Evolutionary conservation across 805 yeast species (phyloP), one percentile per base, ranked within the genome.

Genomic region (Zygotorulaspora sp.): DNA sequence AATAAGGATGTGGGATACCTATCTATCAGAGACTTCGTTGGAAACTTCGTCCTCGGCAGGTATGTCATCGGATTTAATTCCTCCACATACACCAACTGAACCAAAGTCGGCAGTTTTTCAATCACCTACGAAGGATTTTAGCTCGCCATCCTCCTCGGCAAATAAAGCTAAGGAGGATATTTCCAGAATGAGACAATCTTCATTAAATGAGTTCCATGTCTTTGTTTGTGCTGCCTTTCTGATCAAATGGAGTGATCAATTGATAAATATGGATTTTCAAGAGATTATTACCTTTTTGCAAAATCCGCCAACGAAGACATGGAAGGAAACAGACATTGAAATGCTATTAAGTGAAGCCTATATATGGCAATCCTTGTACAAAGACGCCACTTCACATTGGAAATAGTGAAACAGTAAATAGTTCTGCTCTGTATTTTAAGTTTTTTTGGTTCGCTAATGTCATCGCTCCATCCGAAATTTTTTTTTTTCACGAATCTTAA

Each of bases 1-100:
- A 4, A 79, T 89, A 15, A 71, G 98, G 40, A 90, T 92, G 95
- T 92, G 98, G 97, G 98, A 92, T 57, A 89, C 98, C 0, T 92
- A 92, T 59, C 61, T 84, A 3, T 74, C 85, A 34, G 88, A 84
- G 55, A 74, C 75, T 14, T 61, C 66, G 1, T 80, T 83, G 3
- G 65, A 60, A 22, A 52, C 52, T 13, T 44, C 52, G 6, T 43
- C 55, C 3, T 29, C 57, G 6, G 35, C 47, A 5, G 45, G 43
- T 5, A 9, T 40, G 15, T 37, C 32, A 5, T 16, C 48, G 13
- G 42, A 37, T 17, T 15, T 35, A 9, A 32, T 35, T 9, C 38
- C 45, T 10, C 58, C 60, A 7, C 50, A 45, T 8, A 56, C 61
- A 5, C 60, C 61, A 5, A 41, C 44, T 2, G 49, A 45, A 30